A percentile compares a stretch with the other conserved stretches of the same genome.
These are phyloP conservation scores for Talaromyces ruber DNA, from an alignment of 495 filamentous ascomycete species.

Conservation along the genomic window DNA sequence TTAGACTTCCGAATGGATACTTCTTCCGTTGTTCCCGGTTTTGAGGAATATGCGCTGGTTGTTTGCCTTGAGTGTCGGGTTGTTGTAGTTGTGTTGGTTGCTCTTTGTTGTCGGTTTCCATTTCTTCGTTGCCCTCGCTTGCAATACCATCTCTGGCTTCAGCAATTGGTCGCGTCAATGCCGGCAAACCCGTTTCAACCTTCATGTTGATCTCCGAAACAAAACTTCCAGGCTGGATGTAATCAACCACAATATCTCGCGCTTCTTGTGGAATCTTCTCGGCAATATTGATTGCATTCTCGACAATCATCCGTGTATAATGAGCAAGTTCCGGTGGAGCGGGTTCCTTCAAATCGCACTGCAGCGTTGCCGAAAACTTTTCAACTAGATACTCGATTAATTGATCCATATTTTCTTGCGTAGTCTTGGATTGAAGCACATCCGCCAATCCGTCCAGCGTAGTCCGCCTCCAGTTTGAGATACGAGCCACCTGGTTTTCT, in stretches of 20 bases:
- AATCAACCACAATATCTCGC: conserved; percentile 81
- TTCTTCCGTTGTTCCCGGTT: conserved; percentile 27
- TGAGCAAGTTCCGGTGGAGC: conserved; percentile 68
- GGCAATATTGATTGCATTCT: conserved; percentile 80
- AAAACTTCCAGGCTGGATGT: conserved; percentile 62
- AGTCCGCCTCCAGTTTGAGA: conserved; percentile 87
- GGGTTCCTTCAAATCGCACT: conserved; percentile 65
- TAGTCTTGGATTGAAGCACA: conserved; percentile 54
- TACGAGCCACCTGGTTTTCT: conserved; percentile 76
- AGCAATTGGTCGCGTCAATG: conserved; percentile 50
- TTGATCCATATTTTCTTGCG: conserved; percentile 49
- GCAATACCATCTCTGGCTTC: conserved; percentile 27
- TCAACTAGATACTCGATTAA: conserved; percentile 62
- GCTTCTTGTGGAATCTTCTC: conserved; percentile 85
- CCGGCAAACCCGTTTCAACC: conserved; percentile 66
- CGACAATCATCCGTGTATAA: conserved; percentile 84
- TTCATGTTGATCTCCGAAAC: conserved; percentile 73
- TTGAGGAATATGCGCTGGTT: conserved; percentile 6
- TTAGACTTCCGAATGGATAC: conserved; percentile 42
- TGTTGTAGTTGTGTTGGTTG: conserved; percentile 9
- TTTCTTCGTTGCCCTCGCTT: conserved; percentile 34
- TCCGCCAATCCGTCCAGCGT: conserved; percentile 86
- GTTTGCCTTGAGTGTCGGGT: conserved; percentile 6
- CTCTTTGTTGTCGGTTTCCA: conserved; percentile 18
- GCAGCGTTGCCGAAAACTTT: conserved; percentile 61